Base-by-base conservation (phyloP, 495 filamentous ascomycete species). In the Oidiodendron maius region DNA sequence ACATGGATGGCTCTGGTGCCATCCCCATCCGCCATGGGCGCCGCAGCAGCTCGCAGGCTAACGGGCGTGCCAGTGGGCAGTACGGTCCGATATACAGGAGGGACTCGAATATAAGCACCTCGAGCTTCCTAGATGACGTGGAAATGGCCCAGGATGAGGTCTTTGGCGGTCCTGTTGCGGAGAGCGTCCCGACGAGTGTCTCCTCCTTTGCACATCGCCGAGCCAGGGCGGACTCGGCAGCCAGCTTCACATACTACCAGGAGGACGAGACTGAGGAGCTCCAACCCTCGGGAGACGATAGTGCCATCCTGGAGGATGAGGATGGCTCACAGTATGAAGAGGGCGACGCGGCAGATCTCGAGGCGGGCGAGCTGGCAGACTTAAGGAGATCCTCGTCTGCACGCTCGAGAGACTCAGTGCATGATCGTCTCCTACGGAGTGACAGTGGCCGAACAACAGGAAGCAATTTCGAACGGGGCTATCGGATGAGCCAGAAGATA, bases 61-160 rank as follows among this genome's bases (percentile, higher is more conserved):
- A 56, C 48, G 56, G 40, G 17, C 22, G 39, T 44, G 12, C 35
- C 4, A 55, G 47, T 40, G 51, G 44, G 6, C 37, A 39, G n/a
- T 30, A 48, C 35, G 44, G 37, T 16, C 48, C 40, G 26, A 24
- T 57, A 15, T 50, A 55, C 52, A 75, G 84, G 21, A 76, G 86
- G 36, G 76, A 77, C 46, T 87, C 87, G 25, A 85, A 88, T 63
- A 72, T 83, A 61, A 95, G 89, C 76, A 87, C 75, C 63, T 71
- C 83, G 34, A 94, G 87, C 65, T 81, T 96, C 56, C 80, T 95
- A 32, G 87, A 86, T 26, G 91, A 96, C 63, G 91, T 99, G n/a
- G 93, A 95, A 62, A 99, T 99, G 93, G 94, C 93, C 21, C 89
- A 91, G 38, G 86, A 96, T 62, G 91, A 96, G 76, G 89, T 97